These are phyloP conservation scores for Calvatia gigantea DNA, from an alignment of 768 basidiomycete species.

Conservation along the genomic window DNA sequence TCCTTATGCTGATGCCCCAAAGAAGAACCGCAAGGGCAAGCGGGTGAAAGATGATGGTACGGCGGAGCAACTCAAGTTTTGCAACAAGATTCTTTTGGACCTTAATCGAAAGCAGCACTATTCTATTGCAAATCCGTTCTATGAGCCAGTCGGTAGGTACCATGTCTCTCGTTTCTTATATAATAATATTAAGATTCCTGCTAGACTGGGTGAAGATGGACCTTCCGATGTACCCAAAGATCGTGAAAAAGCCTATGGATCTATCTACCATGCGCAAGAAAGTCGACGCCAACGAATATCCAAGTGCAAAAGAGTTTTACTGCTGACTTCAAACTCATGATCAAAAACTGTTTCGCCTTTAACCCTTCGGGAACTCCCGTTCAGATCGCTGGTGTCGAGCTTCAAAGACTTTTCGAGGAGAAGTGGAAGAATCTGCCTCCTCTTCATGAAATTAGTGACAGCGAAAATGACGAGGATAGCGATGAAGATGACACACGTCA, in stretches of 20 bases:
- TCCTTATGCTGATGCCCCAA: conserved; percentile 74
- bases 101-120: conserved; percentile 78
- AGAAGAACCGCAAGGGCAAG: conserved; percentile 64
- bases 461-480: conserved; percentile 58
- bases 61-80: conserved; percentile 83
- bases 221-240: conserved; percentile 80
- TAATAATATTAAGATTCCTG: conserved; percentile 10
- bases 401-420: conserved; percentile 88
- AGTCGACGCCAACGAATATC: conserved; percentile 74
- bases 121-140: conserved; percentile 75
- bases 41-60: conserved; percentile 61
- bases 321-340: conserved; percentile 92
- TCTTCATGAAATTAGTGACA: conserved; percentile 53
- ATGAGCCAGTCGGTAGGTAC: conserved; percentile 87
- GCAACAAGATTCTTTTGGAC: conserved; percentile 69
- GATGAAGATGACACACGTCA: conserved; percentile 62
- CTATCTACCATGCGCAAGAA: conserved; percentile 84
- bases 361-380: conserved; percentile 89
- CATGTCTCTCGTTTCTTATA: conserved; percentile 6
- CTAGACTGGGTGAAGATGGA: conserved; percentile 75
- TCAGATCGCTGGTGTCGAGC: conserved; percentile 77
- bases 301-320: conserved; percentile 78
- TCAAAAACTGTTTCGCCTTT: conserved; percentile 89
- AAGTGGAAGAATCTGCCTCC: conserved; percentile 83
- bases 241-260: conserved; percentile 97